These are phyloP conservation scores for Solanum virginianum DNA, from an alignment of 257 asterid genomes.

Conservation along the genomic window DNA sequence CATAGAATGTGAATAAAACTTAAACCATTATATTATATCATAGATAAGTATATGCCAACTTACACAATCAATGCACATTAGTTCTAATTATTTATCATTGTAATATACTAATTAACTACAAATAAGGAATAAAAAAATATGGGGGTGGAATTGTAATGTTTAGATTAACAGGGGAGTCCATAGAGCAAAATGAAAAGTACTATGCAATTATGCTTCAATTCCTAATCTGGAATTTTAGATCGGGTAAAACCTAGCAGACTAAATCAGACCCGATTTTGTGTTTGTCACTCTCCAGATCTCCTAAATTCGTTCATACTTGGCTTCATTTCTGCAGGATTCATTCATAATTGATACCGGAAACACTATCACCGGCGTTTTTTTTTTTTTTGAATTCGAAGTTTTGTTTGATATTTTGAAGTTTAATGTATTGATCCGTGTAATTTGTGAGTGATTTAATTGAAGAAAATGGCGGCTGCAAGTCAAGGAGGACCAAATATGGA, in stretches of 20 bases:
- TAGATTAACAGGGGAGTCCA: background rate
- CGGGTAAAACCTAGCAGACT: background rate
- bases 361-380: background rate
- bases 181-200: background rate
- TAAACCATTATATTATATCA: background rate
- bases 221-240: background rate
- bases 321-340: background rate
- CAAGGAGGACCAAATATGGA: conserved; percentile 35
- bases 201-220: background rate
- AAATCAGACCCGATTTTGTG: background rate
- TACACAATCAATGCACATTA: background rate
- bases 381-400: background rate
- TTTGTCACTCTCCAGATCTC: background rate
- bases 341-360: background rate
- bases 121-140: background rate
- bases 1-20: background rate
- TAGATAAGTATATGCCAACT: background rate
- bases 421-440: background rate
- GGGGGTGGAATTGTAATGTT: background rate
- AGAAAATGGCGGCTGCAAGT: conserved; percentile 36
- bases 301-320: background rate
- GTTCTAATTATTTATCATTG: background rate
- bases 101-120: background rate
- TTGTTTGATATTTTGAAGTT: background rate
- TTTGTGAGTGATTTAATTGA: background rate